Evolutionary conservation across 192 early-diverging fungal species (phyloP).

Genomic region (Coemansia sp.): DNA sequence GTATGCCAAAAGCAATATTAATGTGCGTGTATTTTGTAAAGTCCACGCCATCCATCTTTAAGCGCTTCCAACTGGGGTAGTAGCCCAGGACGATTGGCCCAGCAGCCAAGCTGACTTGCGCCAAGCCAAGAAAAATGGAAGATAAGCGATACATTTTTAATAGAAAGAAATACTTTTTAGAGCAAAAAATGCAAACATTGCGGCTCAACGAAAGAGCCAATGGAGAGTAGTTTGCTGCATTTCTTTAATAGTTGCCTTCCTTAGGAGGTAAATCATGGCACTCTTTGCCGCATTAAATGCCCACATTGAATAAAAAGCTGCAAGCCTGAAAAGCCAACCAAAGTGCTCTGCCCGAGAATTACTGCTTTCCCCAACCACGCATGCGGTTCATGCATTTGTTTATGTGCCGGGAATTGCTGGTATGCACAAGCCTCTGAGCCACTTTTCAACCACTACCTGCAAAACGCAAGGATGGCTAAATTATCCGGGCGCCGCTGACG

Average conservation of each 20-base stretch:
- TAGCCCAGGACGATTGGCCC: conserved; percentile 25
- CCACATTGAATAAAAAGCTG: background rate
- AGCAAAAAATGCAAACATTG: background rate
- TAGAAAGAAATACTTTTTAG: background rate
- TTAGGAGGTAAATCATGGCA: background rate
- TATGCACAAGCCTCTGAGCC: background rate
- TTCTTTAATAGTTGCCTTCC: background rate
- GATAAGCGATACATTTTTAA: background rate
- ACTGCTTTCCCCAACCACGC: background rate
- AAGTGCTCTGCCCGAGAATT: background rate
- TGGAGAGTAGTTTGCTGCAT: background rate
- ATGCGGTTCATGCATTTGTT: background rate
- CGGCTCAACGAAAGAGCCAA: background rate
- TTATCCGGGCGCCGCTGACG: background rate
- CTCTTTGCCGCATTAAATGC: background rate
- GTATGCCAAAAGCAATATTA: conserved; percentile 62
- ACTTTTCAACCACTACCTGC: background rate
- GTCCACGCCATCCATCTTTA: conserved; percentile 17
- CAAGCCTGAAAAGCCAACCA: background rate
- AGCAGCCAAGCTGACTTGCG: background rate
- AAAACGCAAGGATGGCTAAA: background rate
- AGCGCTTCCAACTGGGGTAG: conserved; percentile 26
- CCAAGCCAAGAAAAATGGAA: background rate
- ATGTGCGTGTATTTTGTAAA: conserved; percentile 61
- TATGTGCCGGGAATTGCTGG: background rate